phyloP scores from a whole-genome alignment of 106 monocot genomes.

The Xerophyta viscosa region DNA sequence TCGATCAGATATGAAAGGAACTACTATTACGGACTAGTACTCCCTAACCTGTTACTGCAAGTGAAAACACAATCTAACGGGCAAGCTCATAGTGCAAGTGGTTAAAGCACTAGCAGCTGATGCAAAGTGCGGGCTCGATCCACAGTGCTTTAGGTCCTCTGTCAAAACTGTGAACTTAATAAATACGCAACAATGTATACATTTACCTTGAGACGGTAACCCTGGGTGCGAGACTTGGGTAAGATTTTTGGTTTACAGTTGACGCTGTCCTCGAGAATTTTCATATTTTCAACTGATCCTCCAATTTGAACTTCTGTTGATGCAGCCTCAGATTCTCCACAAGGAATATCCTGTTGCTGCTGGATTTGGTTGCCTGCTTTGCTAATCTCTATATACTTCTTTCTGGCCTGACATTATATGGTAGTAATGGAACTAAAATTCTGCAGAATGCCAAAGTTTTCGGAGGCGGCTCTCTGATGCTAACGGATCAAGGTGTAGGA shows the following conservation, averaged over 20 bases:
- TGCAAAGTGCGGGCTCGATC: too few relatives aligned
- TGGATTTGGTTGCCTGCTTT: neutral
- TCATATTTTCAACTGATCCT: conserved; percentile 28
- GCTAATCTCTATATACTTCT: conserved; percentile 16
- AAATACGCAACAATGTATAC: too few relatives aligned
- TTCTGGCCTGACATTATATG: conserved; percentile 30
- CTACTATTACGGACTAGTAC: too few relatives aligned
- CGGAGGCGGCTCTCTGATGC: too few relatives aligned
- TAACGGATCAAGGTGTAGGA: too few relatives aligned
- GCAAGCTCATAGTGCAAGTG: too few relatives aligned
- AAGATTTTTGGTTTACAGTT: conserved; percentile 10
- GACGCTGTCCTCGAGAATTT: conserved; percentile 22
- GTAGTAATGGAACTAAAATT: conserved; percentile 2
- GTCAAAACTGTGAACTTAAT: too few relatives aligned
- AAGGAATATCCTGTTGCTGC: conserved; percentile 9
- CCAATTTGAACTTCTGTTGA: conserved; percentile 56
- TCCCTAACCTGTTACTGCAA: too few relatives aligned
- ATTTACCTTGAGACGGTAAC: conserved; percentile 40
- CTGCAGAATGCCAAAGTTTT: neutral
- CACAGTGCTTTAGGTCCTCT: too few relatives aligned
- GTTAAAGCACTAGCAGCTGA: too few relatives aligned
- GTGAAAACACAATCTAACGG: too few relatives aligned
- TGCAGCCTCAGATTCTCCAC: conserved; percentile 23
- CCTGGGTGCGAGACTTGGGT: conserved; percentile 28
- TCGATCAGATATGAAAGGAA: too few relatives aligned